Evolutionary conservation across 768 basidiomycete species (phyloP).

Genomic region (Tulasnella sp.): DNA sequence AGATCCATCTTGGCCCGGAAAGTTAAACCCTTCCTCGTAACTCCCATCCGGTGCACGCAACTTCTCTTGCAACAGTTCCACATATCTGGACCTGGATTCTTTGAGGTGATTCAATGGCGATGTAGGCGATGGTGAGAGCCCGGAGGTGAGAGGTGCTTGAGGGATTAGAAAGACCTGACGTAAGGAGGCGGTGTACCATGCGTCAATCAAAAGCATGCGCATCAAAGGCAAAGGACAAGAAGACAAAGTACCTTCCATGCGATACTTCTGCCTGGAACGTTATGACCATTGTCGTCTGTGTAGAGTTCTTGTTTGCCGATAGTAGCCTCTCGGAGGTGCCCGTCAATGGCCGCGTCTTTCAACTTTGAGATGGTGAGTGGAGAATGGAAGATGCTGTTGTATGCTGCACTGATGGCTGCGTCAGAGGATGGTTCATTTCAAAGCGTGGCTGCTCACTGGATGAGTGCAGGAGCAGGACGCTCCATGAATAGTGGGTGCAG

Average conservation of each 20-base stretch:
- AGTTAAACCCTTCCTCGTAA: slow-evolving; percentile 55
- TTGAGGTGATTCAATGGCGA: slow-evolving; percentile 32
- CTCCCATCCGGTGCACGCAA: slow-evolving; percentile 81
- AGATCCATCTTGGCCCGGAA: slow-evolving; percentile 38
- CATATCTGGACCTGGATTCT: slow-evolving; percentile 45
- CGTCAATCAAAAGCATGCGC: no score
- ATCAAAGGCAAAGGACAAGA: slow-evolving; percentile 14
- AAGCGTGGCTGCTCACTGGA: neutral
- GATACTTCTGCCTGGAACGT: slow-evolving; percentile 64
- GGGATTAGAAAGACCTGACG: slow-evolving; percentile 57
- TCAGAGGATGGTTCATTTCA: neutral
- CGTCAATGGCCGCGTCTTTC: slow-evolving; percentile 53
- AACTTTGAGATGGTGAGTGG: slow-evolving; percentile 35
- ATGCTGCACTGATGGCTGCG: slow-evolving; percentile 30
- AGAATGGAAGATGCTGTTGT: slow-evolving; percentile 38
- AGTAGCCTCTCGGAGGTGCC: slow-evolving; percentile 41
- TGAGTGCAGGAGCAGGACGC: neutral
- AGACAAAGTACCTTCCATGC: slow-evolving; percentile 65
- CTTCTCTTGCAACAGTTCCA: slow-evolving; percentile 48
- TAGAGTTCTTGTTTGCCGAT: slow-evolving; percentile 17
- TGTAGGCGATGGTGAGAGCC: slow-evolving; percentile 19
- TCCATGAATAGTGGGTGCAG: neutral
- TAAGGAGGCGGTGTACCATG: neutral
- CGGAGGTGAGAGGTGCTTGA: slow-evolving; percentile 40
- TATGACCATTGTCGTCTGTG: slow-evolving; percentile 25